phyloP scores from a whole-genome alignment of 2,329 filamentous ascomycete species.

The Claviceps arundinis region DNA sequence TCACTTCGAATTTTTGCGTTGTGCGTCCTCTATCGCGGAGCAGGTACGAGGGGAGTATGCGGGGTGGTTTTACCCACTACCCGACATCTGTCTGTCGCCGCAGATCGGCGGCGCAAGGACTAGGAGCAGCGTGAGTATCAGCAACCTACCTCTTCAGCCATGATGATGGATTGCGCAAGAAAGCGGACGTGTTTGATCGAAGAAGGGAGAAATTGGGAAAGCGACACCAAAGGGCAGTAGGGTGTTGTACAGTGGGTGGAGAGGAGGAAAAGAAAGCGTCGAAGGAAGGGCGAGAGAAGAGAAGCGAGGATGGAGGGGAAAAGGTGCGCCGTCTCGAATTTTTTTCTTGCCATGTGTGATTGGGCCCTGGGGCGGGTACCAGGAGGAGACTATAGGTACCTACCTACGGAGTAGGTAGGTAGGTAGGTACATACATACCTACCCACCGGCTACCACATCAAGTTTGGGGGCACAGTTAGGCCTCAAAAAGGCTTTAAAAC shows the following conservation, averaged over 20 bases:
- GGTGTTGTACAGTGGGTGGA: constrained; percentile 10
- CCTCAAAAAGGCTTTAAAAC: too few relatives aligned
- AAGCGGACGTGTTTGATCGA: constrained; percentile 15
- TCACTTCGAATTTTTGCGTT: constrained; percentile 6
- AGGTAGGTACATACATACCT: too few relatives aligned
- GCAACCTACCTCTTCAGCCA: constrained; percentile 43
- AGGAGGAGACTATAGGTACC: background rate
- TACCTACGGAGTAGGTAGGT: too few relatives aligned
- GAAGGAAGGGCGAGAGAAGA: constrained; percentile 15
- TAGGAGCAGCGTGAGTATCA: constrained; percentile 9
- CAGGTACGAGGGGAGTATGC: constrained; percentile 26
- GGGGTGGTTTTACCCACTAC: constrained; percentile 29
- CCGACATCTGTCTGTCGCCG: constrained; percentile 8
- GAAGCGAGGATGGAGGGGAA: constrained; percentile 14
- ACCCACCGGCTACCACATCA: too few relatives aligned
- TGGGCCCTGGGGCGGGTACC: constrained; percentile 16
- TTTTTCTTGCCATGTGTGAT: constrained; percentile 26
- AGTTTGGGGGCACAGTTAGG: too few relatives aligned
- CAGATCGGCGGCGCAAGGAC: constrained; percentile 14
- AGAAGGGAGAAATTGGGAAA: constrained; percentile 14
- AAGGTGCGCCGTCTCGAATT: constrained; percentile 17
- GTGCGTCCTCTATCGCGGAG: constrained; percentile 18
- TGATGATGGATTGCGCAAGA: constrained; percentile 36
- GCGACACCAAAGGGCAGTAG: constrained; percentile 11
- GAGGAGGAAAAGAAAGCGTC: constrained; percentile 6